These are phyloP conservation scores for Macadamia integrifolia DNA, from an alignment of 164 flowering plant species.

Conservation along the genomic window DNA sequence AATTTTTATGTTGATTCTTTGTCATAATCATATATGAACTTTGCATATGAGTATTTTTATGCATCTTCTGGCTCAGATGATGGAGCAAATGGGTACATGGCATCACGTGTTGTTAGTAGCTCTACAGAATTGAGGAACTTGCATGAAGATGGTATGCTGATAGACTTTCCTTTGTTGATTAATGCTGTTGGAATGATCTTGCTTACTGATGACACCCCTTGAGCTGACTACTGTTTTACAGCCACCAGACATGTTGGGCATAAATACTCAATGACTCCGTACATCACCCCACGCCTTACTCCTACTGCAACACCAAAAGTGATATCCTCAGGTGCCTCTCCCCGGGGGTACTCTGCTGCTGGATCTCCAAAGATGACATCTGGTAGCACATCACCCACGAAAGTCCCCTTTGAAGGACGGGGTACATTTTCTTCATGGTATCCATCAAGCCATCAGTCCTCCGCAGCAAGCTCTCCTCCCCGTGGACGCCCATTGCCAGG, in stretches of 20 bases:
- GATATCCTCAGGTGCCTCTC: constrained; percentile 60
- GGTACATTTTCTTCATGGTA: constrained; percentile 59
- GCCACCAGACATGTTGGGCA: constrained; percentile 43
- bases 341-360: constrained; percentile 67
- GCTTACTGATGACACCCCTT: not conserved
- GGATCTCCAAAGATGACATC: constrained; percentile 63
- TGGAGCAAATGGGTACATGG: constrained; percentile 35
- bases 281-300: constrained; percentile 71
- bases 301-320: constrained; percentile 78
- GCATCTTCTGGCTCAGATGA: constrained; percentile 36
- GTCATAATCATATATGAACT: too few species aligned
- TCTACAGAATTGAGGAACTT: constrained; percentile 29
- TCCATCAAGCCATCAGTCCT: constrained; percentile 88
- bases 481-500: constrained; percentile 73
- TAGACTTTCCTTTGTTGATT: not conserved
- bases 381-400: constrained; percentile 62
- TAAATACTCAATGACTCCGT: constrained; percentile 70
- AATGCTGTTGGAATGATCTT: not conserved
- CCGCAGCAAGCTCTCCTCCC: constrained; percentile 95
- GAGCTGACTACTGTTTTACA: constrained; percentile 18
- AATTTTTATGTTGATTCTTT: not conserved
- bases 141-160: constrained; percentile 46
- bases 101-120: constrained; percentile 28
- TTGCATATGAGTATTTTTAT: not conserved
- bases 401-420: constrained; percentile 45